A percentile compares a stretch with the other conserved stretches of the same genome.
These are phyloP conservation scores for Talaromyces funiculosus DNA, from an alignment of 2,329 filamentous ascomycete species.

Conservation along the genomic window DNA sequence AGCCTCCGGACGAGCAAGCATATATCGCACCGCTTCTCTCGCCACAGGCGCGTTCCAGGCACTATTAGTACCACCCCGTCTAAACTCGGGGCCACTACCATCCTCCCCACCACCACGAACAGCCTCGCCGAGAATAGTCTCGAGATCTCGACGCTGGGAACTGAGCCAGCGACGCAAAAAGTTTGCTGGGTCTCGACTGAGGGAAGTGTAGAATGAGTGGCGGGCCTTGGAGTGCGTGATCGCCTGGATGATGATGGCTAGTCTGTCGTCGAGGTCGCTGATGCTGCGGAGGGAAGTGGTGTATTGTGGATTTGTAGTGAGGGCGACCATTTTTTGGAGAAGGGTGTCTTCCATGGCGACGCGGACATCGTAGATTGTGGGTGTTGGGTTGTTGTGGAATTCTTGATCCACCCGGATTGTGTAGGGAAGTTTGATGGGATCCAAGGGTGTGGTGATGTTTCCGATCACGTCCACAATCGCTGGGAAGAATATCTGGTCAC, in stretches of 20 bases:
- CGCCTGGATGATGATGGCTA: slow-evolving; percentile 76
- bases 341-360: slow-evolving; percentile 81
- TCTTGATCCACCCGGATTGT: slow-evolving; percentile 88
- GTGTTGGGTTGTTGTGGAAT: slow-evolving; percentile 67
- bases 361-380: slow-evolving; percentile 85
- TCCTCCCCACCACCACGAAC: slow-evolving; percentile 54
- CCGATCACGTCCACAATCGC: slow-evolving; percentile 74
- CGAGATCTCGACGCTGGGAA: slow-evolving; percentile 84
- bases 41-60: slow-evolving; percentile 60
- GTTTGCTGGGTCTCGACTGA: slow-evolving; percentile 73
- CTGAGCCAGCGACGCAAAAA: slow-evolving; percentile 86
- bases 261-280: slow-evolving; percentile 71
- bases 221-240: slow-evolving; percentile 82
- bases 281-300: slow-evolving; percentile 71
- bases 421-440: slow-evolving; percentile 78
- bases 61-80: slow-evolving; percentile 49
- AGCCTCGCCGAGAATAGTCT: slow-evolving; percentile 79
- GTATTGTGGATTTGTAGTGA: slow-evolving; percentile 65
- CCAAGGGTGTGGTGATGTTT: slow-evolving; percentile 69
- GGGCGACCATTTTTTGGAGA: slow-evolving; percentile 57
- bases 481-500: slow-evolving; percentile 78
- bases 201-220: slow-evolving; percentile 74
- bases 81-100: slow-evolving; percentile 43
- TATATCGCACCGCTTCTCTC: slow-evolving; percentile 56
- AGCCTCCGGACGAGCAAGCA: slow-evolving; percentile 48